Evolutionary conservation across 2,329 filamentous ascomycete genomes (phyloP).

Genomic region (Pseudocercospora fuligena): DNA sequence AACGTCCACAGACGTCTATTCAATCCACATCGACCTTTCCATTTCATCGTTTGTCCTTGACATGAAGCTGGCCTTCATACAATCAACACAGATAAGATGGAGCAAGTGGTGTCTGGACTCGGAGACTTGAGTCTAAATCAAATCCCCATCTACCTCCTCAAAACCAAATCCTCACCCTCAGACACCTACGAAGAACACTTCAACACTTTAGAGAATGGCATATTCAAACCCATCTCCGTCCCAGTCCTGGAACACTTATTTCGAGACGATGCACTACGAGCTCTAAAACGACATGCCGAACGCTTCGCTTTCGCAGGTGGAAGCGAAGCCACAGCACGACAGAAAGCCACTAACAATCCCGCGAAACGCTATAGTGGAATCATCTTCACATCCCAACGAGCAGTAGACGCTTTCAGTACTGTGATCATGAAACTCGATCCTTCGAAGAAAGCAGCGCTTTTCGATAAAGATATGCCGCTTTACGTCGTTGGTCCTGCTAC

Average conservation of each 20-base stretch:
- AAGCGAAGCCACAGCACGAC: slow-evolving; percentile 33
- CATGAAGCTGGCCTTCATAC: slow-evolving; percentile 15
- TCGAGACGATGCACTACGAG: slow-evolving; percentile 61
- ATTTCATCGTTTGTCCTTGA: neutral
- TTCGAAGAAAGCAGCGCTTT: slow-evolving; percentile 42
- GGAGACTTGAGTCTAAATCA: slow-evolving; percentile 35
- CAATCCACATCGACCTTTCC: neutral
- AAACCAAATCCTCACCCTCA: slow-evolving; percentile 73
- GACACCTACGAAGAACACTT: slow-evolving; percentile 77
- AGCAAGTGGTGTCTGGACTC: slow-evolving; percentile 32
- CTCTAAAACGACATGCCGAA: slow-evolving; percentile 59
- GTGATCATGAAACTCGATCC: slow-evolving; percentile 60
- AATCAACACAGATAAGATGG: slow-evolving; percentile 28
- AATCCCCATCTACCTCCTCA: slow-evolving; percentile 71
- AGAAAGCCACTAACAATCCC: slow-evolving; percentile 40
- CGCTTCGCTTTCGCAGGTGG: slow-evolving; percentile 46
- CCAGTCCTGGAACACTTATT: slow-evolving; percentile 77
- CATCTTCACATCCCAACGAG: slow-evolving; percentile 82
- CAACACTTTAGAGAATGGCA: slow-evolving; percentile 48
- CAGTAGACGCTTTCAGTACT: slow-evolving; percentile 75
- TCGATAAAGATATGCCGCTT: slow-evolving; percentile 61
- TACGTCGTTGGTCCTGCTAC: slow-evolving; percentile 85
- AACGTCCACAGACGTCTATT: slow-evolving; percentile 7
- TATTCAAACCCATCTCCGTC: slow-evolving; percentile 71
- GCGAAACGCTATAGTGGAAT: slow-evolving; percentile 69